Percentiles rank a stretch among this genome's conserved stretches.
Conservation (phyloP, 306 rosid species). For the Hylodesmum podocarpum region DNA sequence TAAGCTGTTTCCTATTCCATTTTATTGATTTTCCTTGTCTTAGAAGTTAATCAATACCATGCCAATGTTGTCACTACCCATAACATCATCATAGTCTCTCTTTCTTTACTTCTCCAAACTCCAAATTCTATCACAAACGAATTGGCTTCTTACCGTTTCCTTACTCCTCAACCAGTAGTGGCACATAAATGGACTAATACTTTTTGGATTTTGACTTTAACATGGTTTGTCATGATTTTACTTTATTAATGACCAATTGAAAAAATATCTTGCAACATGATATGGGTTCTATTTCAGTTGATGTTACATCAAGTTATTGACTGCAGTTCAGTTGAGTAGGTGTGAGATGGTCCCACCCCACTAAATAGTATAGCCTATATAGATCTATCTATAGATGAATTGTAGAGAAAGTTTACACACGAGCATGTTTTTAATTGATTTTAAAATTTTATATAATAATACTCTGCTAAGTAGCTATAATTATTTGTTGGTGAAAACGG, state of each 20-base stretch:
- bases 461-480: not conserved
- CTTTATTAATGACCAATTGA: conserved; percentile 21
- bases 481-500: not conserved
- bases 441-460: not conserved
- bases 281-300: not conserved
- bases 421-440: not conserved
- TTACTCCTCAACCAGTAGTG: conserved; percentile 29
- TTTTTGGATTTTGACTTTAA: conserved; percentile 6
- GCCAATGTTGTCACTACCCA: conserved; percentile 21
- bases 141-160: conserved; percentile 27
- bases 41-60: conserved; percentile 44
- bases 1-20: conserved; percentile 18
- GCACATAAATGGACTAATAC: not conserved
- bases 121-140: conserved; percentile 3
- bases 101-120: conserved; percentile 24
- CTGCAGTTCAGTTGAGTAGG: conserved; percentile 39
- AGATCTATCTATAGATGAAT: not conserved
- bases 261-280: conserved; percentile 11
- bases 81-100: conserved; percentile 26
- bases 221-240: conserved; percentile 3
- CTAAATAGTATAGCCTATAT: conserved; percentile 24
- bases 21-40: conserved; percentile 52
- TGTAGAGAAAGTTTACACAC: not conserved
- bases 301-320: conserved; percentile 16
- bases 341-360: conserved; percentile 26